Percentiles rank a stretch among this genome's conserved stretches.
These are phyloP conservation scores for Pelagophyceae sp. DNA, from an alignment of 352 stramenopile genomes.

Conservation along the genomic window DNA sequence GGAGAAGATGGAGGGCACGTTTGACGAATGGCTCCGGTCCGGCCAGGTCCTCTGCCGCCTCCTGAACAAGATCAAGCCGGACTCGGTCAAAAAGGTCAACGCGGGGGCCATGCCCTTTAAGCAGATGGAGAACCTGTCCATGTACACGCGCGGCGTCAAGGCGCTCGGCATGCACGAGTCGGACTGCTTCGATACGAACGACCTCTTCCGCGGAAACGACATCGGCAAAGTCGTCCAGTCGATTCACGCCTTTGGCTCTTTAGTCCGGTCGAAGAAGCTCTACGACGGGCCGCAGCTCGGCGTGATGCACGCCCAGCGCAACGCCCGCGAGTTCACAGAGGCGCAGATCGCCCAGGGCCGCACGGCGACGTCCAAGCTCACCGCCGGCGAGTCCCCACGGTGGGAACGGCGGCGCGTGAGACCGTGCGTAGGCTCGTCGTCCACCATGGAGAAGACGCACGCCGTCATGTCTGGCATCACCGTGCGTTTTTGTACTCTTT, in stretches of 20 bases:
- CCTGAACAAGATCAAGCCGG: constrained; percentile 32
- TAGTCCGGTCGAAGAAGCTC: not conserved
- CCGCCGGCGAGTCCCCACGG: too few species aligned
- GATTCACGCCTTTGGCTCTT: constrained; percentile 24
- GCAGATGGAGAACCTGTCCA: constrained; percentile 78
- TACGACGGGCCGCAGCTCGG: constrained; percentile 20
- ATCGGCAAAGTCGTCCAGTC: constrained; percentile 36
- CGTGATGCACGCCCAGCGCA: constrained; percentile 18
- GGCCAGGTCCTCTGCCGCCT: constrained; percentile 33
- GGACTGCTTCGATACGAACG: constrained; percentile 75
- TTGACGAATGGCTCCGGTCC: constrained; percentile 30
- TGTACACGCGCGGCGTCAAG: constrained; percentile 66
- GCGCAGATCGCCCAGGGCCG: constrained; percentile 10
- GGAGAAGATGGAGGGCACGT: constrained; percentile 20
- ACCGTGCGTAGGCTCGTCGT: constrained; percentile 18
- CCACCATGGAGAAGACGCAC: constrained; percentile 27
- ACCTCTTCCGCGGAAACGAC: constrained; percentile 76
- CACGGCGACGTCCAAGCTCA: constrained; percentile 20
- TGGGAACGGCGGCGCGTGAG: constrained; percentile 8
- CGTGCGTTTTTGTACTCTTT: too few species aligned
- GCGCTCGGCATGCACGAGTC: constrained; percentile 72
- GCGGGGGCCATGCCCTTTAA: constrained; percentile 75
- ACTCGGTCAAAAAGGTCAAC: constrained; percentile 34
- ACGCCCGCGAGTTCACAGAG: constrained; percentile 22
- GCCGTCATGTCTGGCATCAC: constrained; percentile 25